Percentiles rank a stretch among this genome's conserved stretches.
phyloP scores from a whole-genome alignment of 2,329 filamentous ascomycete genomes.

The Monilinia vaccinii-corymbosi region DNA sequence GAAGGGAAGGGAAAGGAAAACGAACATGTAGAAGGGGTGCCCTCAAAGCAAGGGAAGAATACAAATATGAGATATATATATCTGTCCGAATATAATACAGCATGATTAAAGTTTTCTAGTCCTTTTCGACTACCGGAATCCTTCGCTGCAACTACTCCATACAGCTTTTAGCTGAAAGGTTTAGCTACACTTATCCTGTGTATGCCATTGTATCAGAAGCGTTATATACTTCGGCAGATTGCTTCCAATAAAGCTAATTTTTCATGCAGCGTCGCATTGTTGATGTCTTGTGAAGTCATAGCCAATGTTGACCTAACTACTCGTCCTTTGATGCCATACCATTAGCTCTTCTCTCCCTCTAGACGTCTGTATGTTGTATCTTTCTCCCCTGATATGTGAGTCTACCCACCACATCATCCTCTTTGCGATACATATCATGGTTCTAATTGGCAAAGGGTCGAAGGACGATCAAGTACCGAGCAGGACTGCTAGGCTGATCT shows the following conservation, averaged over 20 bases:
- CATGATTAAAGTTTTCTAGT: neutral
- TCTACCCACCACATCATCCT: neutral
- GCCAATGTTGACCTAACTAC: neutral
- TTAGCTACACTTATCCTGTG: neutral
- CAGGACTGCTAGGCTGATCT: neutral
- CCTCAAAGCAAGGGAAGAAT: neutral
- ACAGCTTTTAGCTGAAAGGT: neutral
- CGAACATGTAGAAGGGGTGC: too few relatives aligned
- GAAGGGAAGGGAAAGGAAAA: neutral
- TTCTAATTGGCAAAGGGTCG: neutral
- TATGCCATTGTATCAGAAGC: neutral
- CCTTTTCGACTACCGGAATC: neutral
- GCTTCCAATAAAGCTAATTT: neutral
- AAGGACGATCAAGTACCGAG: neutral
- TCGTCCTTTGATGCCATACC: neutral
- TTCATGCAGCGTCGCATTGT: neutral
- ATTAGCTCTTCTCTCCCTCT: neutral
- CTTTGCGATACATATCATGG: neutral
- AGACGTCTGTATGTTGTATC: too few relatives aligned
- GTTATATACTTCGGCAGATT: neutral
- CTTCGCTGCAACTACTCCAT: neutral
- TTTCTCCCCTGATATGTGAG: neutral
- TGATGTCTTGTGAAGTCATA: neutral
- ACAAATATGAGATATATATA: too few relatives aligned
- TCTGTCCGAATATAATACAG: neutral